These are phyloP conservation scores for Ramaria sp. DNA, from an alignment of 768 basidiomycete genomes.

Conservation along the genomic window DNA sequence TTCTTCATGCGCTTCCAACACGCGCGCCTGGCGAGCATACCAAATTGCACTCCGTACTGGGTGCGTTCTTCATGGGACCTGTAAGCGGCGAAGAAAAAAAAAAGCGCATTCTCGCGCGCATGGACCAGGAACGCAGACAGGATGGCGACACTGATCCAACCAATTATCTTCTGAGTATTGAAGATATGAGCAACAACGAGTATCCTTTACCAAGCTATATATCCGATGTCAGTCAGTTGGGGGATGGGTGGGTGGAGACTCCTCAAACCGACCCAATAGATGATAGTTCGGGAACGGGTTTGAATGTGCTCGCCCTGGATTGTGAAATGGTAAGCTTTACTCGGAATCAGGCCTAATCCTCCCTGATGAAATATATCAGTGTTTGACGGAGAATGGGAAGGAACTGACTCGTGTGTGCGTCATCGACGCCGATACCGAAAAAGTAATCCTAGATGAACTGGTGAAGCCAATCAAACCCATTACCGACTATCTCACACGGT, in stretches of 20 bases:
- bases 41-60: constrained; percentile 77
- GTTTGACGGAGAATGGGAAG: constrained; percentile 80
- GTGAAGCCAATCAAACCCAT: constrained; percentile 84
- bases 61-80: constrained; percentile 72
- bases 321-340: constrained; percentile 79
- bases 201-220: constrained; percentile 85
- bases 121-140: constrained; percentile 33
- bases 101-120: constrained; percentile 32
- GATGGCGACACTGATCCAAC: constrained; percentile 52
- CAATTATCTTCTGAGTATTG: constrained; percentile 61
- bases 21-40: constrained; percentile 83
- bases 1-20: constrained; percentile 90
- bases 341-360: background rate
- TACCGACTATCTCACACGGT: constrained; percentile 88
- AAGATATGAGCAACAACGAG: constrained; percentile 91
- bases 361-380: constrained; percentile 33
- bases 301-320: constrained; percentile 70
- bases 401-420: constrained; percentile 80
- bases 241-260: constrained; percentile 75
- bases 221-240: constrained; percentile 53
- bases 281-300: constrained; percentile 20
- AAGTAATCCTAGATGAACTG: constrained; percentile 77
- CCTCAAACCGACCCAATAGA: constrained; percentile 33
- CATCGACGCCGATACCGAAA: constrained; percentile 63
- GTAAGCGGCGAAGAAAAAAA: constrained; percentile 74